phyloP scores from a whole-genome alignment of 2,329 filamentous ascomycete species.

The Scleromitrula shiraiana region DNA sequence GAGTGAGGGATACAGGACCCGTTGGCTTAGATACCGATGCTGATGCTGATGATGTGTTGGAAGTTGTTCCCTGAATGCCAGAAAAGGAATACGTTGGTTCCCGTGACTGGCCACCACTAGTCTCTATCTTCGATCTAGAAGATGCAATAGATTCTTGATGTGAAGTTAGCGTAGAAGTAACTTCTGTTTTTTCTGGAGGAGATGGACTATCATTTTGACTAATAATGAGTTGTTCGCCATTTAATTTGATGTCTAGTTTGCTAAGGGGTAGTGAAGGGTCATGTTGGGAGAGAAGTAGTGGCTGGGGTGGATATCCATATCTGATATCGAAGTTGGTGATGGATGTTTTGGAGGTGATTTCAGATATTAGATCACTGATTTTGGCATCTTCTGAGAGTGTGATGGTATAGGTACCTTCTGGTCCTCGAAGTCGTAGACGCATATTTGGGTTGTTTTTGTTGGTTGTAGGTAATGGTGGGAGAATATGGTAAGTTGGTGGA shows the following conservation, averaged over 20 bases:
- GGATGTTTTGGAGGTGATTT: constrained; percentile 56
- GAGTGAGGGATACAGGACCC: constrained; percentile 21
- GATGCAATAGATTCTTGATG: not conserved
- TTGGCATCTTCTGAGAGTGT: constrained; percentile 61
- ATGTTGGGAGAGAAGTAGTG: constrained; percentile 52
- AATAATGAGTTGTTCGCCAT: constrained; percentile 64
- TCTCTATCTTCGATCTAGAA: not conserved
- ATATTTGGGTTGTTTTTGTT: constrained; percentile 37
- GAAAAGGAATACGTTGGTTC: constrained; percentile 11
- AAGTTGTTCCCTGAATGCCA: constrained; percentile 10
- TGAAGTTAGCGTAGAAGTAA: not conserved
- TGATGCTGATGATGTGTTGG: not conserved
- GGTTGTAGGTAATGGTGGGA: not conserved
- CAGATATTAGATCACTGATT: constrained; percentile 50
- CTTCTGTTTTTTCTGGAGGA: not conserved
- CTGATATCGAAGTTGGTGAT: constrained; percentile 66
- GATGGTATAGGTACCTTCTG: constrained; percentile 63
- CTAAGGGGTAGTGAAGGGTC: constrained; percentile 37
- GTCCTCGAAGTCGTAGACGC: constrained; percentile 68
- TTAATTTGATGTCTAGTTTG: constrained; percentile 52
- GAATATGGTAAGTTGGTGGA: not conserved
- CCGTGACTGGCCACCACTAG: not conserved
- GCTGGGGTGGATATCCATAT: constrained; percentile 73
- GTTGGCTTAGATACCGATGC: not conserved
- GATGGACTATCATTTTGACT: constrained; percentile 11